Base-by-base conservation (phyloP, 495 filamentous ascomycete species). In the Podospora australis region DNA sequence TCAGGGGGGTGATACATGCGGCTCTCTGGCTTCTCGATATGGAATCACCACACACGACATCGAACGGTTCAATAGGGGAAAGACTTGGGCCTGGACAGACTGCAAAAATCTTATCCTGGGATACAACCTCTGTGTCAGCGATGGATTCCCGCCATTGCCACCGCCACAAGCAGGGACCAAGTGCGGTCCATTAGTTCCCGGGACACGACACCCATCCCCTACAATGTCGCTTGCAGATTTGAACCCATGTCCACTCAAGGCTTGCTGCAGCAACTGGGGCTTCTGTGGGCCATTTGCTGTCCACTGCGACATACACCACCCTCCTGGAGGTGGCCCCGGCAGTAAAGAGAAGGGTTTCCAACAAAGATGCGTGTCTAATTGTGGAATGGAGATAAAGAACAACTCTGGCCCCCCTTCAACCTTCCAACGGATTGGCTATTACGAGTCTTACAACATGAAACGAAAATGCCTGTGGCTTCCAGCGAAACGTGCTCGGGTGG, bases 41-140 rank as follows among this genome's bases (percentile, higher is more conserved):
- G 47, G 53, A 19, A 23, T 78, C 6, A 70, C 67, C 17, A 44
- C 51, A 9, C 58, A 52, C 2, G 51, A 72, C 1, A 49, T 77
- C 13, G 58, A 68, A 28, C 28, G 23, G 1, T 71, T 52, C 32
- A 77, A 77, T 55, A 62, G 59, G 11, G 41, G 45, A 17, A 58
- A 66, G 1, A 73, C 71, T n/a, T 79, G 74, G 74, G 74, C 57
- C 21, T 79, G 73, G 72, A 59, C 46, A 14, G 70, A 66, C 25
- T 79, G 74, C 55, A 49, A 50, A 3, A 19, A 44, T 17, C 48
- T 77, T 5, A 45, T 55, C 23, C 35, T 43, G 1, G 58, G 51
- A 3, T 41, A 56, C 9, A 52, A 52, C n/a, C 73, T 79, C 26
- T 78, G 76, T 48, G 22, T 79, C 1, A 75, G 72, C 50, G 50